Percentiles rank a stretch among this genome's conserved stretches.
Conservation (phyloP, 2,329 filamentous ascomycete species). For the Cercospora sp. region DNA sequence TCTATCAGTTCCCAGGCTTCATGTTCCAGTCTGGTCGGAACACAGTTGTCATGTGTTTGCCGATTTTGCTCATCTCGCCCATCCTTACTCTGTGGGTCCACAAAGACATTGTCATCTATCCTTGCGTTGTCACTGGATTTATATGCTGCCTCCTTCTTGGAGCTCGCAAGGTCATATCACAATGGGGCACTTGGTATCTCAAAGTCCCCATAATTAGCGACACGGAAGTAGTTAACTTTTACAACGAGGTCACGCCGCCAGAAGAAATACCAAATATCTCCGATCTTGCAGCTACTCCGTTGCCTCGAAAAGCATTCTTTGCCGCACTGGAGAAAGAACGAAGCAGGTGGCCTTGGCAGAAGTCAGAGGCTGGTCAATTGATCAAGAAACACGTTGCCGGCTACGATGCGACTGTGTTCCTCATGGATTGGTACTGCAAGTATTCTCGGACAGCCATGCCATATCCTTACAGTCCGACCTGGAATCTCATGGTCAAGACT, state of each 20-base stretch:
- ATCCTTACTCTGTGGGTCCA: constrained; percentile 37
- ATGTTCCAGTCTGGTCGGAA: constrained; percentile 59
- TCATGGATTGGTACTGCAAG: constrained; percentile 56
- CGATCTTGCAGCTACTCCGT: constrained; percentile 51
- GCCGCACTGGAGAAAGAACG: constrained; percentile 50
- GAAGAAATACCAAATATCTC: constrained; percentile 49
- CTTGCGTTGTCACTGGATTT: constrained; percentile 56
- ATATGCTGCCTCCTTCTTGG: constrained; percentile 54
- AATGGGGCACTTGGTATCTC: constrained; percentile 61
- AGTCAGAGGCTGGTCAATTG: constrained; percentile 47
- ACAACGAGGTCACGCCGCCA: constrained; percentile 36
- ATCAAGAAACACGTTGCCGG: constrained; percentile 54
- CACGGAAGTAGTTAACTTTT: constrained; percentile 54
- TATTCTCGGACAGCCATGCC: constrained; percentile 50
- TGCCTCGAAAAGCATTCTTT: constrained; percentile 50
- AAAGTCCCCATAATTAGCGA: constrained; percentile 53
- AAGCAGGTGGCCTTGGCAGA: constrained; percentile 46
- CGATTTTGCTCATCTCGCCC: constrained; percentile 9
- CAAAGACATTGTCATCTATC: constrained; percentile 52
- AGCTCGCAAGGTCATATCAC: constrained; percentile 55
- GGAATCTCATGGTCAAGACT: constrained; percentile 59
- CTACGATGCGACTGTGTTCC: constrained; percentile 55
- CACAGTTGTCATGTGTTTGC: constrained; percentile 11
- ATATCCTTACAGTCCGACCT: constrained; percentile 57
- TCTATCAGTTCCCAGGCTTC: constrained; percentile 54